Base-by-base conservation (phyloP, 305 asterid genomes). In the Solanum hybrid region DNA sequence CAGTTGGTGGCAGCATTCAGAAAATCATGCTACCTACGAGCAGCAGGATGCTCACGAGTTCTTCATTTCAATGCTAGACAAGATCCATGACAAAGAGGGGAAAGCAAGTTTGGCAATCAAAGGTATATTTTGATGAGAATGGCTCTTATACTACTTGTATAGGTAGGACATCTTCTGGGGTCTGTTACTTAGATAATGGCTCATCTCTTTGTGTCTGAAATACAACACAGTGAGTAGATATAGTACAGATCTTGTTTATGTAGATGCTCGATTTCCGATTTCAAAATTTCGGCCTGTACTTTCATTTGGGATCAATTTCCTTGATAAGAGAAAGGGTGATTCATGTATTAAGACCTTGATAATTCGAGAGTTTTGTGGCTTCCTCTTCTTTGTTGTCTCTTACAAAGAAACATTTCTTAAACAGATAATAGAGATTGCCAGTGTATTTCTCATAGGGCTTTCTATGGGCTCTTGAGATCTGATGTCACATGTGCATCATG, bases 1-100 rank as follows among this genome's bases (percentile, higher is more conserved):
- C 95, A 96, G 95, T 92, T 96, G 97, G 97, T 96, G 98, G 98
- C 97, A 93, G 93, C 97, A 93, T 92, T 95, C 97, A 5, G 95
- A 95, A 87, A 93, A 93, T 92, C 95, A 92, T 91, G 98, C 97
- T 90, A 90, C 93, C 88, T 93, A 96, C 22, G 97, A 94, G 92
- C 95, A 94, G 93, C 95, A 96, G 89, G 98, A 96, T 81, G 98
- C 97, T 42, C 96, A 96, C 16, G 97, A 96, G 86, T 96, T 96
- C 91, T 95, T 94, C 83, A 96, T 96, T 87, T 94, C 97, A 7
- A 91, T 95, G 92, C 92, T 94, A 74, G 95, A 96, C 88, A 91
- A 95, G 89, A 93, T 96, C 92, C 98, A 96, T 89, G 97, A 94
- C 91, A 96, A 95, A 90, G 92, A 95, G 91, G 95, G 94, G 92